Evolutionary conservation across 2,329 filamentous ascomycete genomes (phyloP).

Genomic region (Scorias spongiosa): DNA sequence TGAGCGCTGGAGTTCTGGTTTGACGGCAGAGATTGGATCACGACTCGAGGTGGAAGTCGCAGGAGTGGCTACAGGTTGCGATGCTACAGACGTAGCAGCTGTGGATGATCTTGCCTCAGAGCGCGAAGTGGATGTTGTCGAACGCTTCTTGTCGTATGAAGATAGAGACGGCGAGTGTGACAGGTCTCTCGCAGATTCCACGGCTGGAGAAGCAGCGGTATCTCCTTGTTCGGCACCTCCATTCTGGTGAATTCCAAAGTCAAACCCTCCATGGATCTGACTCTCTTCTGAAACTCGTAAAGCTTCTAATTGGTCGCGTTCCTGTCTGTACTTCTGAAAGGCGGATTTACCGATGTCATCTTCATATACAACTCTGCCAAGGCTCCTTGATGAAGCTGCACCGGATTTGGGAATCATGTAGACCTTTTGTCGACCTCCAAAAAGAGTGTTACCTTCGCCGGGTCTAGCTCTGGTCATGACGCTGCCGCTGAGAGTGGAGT

Average conservation of each 20-base stretch:
- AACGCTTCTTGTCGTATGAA: conserved; percentile 59
- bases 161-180: conserved; percentile 39
- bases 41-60: conserved; percentile 16
- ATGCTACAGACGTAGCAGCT: conserved; percentile 76
- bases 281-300: conserved; percentile 13
- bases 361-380: conserved; percentile 65
- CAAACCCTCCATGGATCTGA: conserved; percentile 12
- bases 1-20: conserved; percentile 41
- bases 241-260: conserved; percentile 19
- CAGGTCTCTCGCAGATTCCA: conserved; percentile 26
- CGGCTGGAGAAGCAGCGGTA: conserved; percentile 26
- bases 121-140: conserved; percentile 64
- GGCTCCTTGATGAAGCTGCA: conserved; percentile 26
- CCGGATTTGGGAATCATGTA: conserved; percentile 58
- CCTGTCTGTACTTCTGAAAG: conserved; percentile 54
- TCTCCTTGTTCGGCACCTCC: conserved; percentile 23
- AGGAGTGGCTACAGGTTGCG: conserved; percentile 37
- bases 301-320: conserved; percentile 5
- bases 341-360: conserved; percentile 71
- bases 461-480: conserved; percentile 77
- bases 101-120: conserved; percentile 63
- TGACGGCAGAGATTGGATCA: conserved; percentile 7
- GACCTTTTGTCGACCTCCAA: conserved; percentile 90
- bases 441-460: conserved; percentile 79
- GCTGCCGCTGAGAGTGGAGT: conserved; percentile 44